A percentile compares a stretch with the other conserved stretches of the same genome.
These are phyloP conservation scores for Nakazawaea sp. DNA, from an alignment of 805 yeast genomes.

Conservation along the genomic window DNA sequence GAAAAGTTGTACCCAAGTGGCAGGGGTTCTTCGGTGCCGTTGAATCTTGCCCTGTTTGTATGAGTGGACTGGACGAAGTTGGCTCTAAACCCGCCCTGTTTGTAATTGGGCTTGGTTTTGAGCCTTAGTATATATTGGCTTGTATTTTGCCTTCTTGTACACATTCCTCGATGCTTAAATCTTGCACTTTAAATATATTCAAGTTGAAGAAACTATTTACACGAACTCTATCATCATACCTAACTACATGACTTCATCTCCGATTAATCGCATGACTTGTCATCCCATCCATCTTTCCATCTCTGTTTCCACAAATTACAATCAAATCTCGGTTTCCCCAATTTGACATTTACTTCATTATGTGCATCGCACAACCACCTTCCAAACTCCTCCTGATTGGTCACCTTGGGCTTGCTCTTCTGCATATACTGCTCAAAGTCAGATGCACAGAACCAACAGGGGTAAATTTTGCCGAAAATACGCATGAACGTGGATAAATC, in stretches of 20 bases:
- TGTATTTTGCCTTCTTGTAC: no score
- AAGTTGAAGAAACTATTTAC: no score
- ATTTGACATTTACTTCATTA: constrained; percentile 80
- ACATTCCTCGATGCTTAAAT: no score
- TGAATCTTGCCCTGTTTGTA: constrained; percentile 37
- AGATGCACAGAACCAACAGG: constrained; percentile 89
- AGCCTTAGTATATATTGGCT: no score
- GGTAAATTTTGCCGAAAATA: constrained; percentile 75
- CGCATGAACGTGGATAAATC: constrained; percentile 67
- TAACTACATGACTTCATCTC: no score
- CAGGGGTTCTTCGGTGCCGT: constrained; percentile 86
- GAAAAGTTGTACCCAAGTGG: constrained; percentile 91
- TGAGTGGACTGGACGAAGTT: no score
- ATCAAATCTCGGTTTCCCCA: constrained; percentile 83
- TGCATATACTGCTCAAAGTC: constrained; percentile 66
- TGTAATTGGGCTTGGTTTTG: no score
- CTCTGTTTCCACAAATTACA: constrained; percentile 88
- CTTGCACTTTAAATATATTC: no score
- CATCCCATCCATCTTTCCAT: constrained; percentile 94
- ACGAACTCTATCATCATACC: no score
- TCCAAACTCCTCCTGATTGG: constrained; percentile 73
- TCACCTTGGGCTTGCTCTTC: constrained; percentile 47
- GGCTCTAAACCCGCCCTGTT: no score
- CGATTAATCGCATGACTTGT: constrained; percentile 38
- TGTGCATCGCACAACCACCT: constrained; percentile 94